phyloP scores from a whole-genome alignment of 257 asterid species.

The Solanum appendiculatum region DNA sequence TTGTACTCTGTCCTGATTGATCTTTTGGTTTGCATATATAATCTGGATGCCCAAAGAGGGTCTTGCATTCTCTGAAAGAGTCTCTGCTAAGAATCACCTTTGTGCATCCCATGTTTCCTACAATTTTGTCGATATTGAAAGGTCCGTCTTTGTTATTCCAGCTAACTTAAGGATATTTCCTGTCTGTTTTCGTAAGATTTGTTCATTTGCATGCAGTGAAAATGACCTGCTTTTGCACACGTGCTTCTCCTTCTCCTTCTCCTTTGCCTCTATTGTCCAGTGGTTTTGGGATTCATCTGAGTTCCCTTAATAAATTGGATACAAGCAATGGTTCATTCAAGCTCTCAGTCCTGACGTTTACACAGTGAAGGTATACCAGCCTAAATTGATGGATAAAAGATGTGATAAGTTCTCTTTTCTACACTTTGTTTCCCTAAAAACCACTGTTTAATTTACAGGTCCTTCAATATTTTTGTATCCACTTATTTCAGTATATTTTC shows the following conservation, averaged over 20 bases:
- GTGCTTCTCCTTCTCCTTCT: constrained; percentile 59
- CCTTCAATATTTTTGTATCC: constrained; percentile 87
- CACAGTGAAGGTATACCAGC: constrained; percentile 50
- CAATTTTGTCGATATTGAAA: constrained; percentile 59
- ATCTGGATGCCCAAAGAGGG: constrained; percentile 58
- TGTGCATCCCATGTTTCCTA: constrained; percentile 58
- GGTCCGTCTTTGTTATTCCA: constrained; percentile 35
- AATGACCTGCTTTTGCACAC: constrained; percentile 47
- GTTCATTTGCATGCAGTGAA: constrained; percentile 40
- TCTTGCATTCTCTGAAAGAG: constrained; percentile 57
- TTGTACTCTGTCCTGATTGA: constrained; percentile 12
- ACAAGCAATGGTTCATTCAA: constrained; percentile 40
- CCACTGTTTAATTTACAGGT: constrained; percentile 49
- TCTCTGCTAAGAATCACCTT: constrained; percentile 71
- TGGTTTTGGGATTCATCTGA: constrained; percentile 57
- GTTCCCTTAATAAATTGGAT: constrained; percentile 34
- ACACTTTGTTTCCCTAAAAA: constrained; percentile 16
- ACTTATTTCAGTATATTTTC: constrained; percentile 1
- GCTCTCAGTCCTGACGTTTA: constrained; percentile 52
- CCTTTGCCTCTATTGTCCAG: constrained; percentile 49
- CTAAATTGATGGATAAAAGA: background rate
- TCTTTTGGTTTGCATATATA: constrained; percentile 17
- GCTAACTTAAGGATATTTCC: constrained; percentile 7
- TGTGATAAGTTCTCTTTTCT: too few species aligned
- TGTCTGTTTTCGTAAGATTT: constrained; percentile 1